phyloP scores from a whole-genome alignment of 1,284 basidiomycete genomes.

The Fomitopsis betulina region DNA sequence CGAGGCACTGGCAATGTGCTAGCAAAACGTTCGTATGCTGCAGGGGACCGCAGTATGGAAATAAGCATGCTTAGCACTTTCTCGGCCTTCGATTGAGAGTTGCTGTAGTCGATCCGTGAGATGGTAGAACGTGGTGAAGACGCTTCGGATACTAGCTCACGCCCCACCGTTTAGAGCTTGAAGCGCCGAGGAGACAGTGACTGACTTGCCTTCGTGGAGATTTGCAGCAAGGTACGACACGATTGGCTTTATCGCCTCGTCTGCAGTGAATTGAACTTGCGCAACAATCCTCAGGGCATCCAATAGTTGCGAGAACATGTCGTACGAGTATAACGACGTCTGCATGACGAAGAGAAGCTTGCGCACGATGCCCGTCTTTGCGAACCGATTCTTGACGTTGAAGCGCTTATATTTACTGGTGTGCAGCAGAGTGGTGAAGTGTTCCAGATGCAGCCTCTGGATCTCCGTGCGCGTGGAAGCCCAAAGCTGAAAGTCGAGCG shows the following conservation, averaged over 20 bases:
- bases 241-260: constrained; percentile 78
- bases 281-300: constrained; percentile 55
- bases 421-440: constrained; percentile 73
- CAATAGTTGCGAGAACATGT: constrained; percentile 50
- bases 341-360: constrained; percentile 81
- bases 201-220: constrained; percentile 63
- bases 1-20: constrained; percentile 68
- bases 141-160: constrained; percentile 25
- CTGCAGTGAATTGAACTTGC: constrained; percentile 60
- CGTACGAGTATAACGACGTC: constrained; percentile 65
- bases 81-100: constrained; percentile 53
- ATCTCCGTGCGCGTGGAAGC: constrained; percentile 64
- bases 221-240: constrained; percentile 84
- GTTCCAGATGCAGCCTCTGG: constrained; percentile 73
- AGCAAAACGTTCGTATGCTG: constrained; percentile 58
- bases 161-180: not conserved
- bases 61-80: constrained; percentile 58
- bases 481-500: constrained; percentile 92
- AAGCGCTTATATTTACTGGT: constrained; percentile 71
- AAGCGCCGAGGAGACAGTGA: not conserved
- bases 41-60: constrained; percentile 47
- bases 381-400: constrained; percentile 66
- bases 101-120: constrained; percentile 46
- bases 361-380: constrained; percentile 68
- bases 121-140: constrained; percentile 53